Evolutionary conservation across 2,329 filamentous ascomycete species (phyloP), one percentile per base, ranked within the genome.

Genomic region (Epichloe sylvatica): DNA sequence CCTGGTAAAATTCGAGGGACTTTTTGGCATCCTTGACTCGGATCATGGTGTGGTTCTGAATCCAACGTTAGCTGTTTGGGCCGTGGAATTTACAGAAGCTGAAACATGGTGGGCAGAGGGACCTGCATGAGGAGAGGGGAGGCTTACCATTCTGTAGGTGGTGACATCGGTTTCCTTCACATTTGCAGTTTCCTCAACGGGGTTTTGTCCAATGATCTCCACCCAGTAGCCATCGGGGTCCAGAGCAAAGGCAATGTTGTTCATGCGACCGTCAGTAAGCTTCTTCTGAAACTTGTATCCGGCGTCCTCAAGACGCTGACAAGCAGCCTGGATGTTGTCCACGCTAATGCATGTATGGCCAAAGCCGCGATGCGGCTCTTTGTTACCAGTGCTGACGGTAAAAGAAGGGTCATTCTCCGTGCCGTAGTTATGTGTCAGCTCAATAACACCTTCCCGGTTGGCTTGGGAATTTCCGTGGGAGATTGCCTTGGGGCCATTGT

Each of bases 201-300:
- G 70, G 60, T 84, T 85, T 64, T 85, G 83, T 9, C 83, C 81
- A 58, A 94, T 80, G 43, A 94, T 74, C 67, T 92, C 86, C 3
- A 92, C 83, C 85, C 86, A 90, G 66, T 91, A 91, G 36, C 80
- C 83, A 65, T 95, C 87, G 0, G 89, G 89, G 58, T 94, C 89
- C 49, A 95, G 77, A 2, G 76, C 90, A 63, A 97, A 97, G 1
- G 91, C 92, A 60, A 97, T 94, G 61, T 86, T 70, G 60, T 76
- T 77, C 86, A 94, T 94, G 51, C 83, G 77, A 2, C 92, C 92
- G 56, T 97, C 91, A 0, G 80, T 80, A 51, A 97, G 73, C 70
- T 87, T 94, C 80, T 97, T 97, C 75, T 97, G 88, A 70, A 97
- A 98, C 54, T 77, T 78, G 70, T 95, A 95, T 0, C 90, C 90